Percentiles rank a stretch among this genome's conserved stretches.
Conservation (phyloP, 225 moss, liverwort and hornwort species). For the Sphagnum contortum region DNA sequence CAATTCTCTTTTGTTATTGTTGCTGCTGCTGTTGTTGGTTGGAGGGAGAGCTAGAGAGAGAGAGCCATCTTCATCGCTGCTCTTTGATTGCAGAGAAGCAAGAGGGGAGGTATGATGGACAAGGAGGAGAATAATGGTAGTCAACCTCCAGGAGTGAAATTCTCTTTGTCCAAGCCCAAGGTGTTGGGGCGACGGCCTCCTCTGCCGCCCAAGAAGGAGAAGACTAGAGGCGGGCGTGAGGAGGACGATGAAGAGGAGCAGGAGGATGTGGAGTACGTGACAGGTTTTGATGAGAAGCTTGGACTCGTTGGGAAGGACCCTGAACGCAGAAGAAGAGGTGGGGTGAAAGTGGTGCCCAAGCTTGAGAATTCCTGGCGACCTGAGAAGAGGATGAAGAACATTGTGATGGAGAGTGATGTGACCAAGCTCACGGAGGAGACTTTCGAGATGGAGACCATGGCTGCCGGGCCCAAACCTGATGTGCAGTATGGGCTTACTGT, state of each 20-base stretch:
- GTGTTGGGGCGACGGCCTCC: slow-evolving; percentile 60
- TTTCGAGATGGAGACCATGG: slow-evolving; percentile 62
- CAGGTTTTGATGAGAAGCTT: slow-evolving; percentile 51
- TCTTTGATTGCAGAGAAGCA: too few relatives aligned
- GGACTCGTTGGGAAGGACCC: slow-evolving; percentile 58
- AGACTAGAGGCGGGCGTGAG: slow-evolving; percentile 15
- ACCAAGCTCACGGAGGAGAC: slow-evolving; percentile 49
- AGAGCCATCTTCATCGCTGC: too few relatives aligned
- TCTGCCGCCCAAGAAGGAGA: slow-evolving; percentile 48
- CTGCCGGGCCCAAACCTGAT: slow-evolving; percentile 34
- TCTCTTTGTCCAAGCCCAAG: slow-evolving; percentile 63
- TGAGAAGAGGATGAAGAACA: slow-evolving; percentile 94
- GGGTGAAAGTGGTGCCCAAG: slow-evolving; percentile 58
- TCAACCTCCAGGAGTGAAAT: slow-evolving; percentile 31
- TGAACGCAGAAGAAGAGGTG: slow-evolving; percentile 13
- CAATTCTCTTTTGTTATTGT: too few relatives aligned
- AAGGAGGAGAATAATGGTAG: too few relatives aligned
- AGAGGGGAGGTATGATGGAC: too few relatives aligned
- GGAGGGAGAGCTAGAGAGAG: too few relatives aligned
- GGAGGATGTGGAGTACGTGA: slow-evolving; percentile 62
- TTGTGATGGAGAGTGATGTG: slow-evolving; percentile 57
- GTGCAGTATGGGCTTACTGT: slow-evolving; percentile 64
- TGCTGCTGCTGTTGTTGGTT: too few relatives aligned
- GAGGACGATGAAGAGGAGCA: slow-evolving; percentile 50
- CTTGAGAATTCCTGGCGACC: slow-evolving; percentile 89